These are phyloP conservation scores for Rhodomyrtus tomentosa DNA, from an alignment of 345 rosid genomes.

Conservation along the genomic window DNA sequence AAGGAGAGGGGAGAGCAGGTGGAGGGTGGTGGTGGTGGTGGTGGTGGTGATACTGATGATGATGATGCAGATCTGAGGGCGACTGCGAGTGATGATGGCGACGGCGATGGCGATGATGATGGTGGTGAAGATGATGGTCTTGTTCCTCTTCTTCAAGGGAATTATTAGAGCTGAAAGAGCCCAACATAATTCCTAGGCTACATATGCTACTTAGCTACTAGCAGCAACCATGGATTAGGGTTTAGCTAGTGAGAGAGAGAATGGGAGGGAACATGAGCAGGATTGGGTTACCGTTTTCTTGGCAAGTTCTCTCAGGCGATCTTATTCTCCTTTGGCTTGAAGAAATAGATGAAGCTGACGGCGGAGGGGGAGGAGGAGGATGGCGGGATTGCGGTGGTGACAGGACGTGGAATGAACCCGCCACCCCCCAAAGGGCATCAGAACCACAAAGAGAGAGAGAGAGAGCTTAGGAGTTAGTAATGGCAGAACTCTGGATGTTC, in stretches of 20 bases:
- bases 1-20: neutral
- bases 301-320: neutral
- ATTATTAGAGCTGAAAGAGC: constrained; percentile 5
- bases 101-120: neutral
- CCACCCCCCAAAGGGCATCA: neutral
- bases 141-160: neutral
- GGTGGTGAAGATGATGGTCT: neutral
- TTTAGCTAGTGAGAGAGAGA: neutral
- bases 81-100: neutral
- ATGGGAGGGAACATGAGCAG: neutral
- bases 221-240: neutral
- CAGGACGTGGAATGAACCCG: constrained; percentile 1
- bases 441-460: neutral
- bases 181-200: neutral
- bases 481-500: neutral
- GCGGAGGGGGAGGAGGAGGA: neutral
- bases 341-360: neutral
- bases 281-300: neutral
- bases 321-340: neutral
- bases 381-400: neutral
- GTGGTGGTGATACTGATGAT: constrained; percentile 4
- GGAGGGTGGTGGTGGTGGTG: constrained; percentile 3
- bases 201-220: neutral
- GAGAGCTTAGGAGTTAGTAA: constrained; percentile 1
- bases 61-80: constrained; percentile 21